Evolutionary conservation across 805 yeast species (phyloP).

Genomic region (Komagataella phaffii): DNA sequence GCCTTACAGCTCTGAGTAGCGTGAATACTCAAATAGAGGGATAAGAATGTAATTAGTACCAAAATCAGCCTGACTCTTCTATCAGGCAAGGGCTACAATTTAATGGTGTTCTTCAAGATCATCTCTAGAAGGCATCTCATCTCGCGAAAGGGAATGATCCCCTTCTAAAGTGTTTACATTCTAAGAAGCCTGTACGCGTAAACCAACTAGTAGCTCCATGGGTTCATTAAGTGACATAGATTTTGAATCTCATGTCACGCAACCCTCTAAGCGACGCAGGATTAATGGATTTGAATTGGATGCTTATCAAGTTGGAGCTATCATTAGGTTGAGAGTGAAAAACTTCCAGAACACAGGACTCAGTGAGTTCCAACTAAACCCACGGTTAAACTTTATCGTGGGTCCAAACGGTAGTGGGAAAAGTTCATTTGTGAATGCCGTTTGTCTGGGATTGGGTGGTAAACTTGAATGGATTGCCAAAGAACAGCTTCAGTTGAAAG

Average conservation of each 20-base stretch:
- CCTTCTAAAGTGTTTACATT: not conserved
- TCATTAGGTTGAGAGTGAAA: slow-evolving; percentile 34
- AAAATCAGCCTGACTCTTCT: too few species aligned
- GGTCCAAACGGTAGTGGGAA: slow-evolving; percentile 98
- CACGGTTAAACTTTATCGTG: slow-evolving; percentile 77
- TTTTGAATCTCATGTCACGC: slow-evolving; percentile 4
- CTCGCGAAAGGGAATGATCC: not conserved
- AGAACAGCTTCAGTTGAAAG: slow-evolving; percentile 42
- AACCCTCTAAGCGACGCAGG: slow-evolving; percentile 10
- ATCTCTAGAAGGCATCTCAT: not conserved
- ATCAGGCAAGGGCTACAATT: too few species aligned
- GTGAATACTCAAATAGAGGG: too few species aligned
- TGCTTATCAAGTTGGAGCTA: slow-evolving; percentile 29
- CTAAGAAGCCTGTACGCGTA: not conserved
- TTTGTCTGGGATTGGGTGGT: slow-evolving; percentile 82
- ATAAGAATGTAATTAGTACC: too few species aligned
- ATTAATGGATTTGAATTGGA: slow-evolving; percentile 7
- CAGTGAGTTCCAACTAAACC: slow-evolving; percentile 67
- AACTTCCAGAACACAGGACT: slow-evolving; percentile 60
- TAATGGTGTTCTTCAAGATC: too few species aligned
- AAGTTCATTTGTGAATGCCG: slow-evolving; percentile 84
- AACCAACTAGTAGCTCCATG: not conserved
- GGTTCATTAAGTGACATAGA: not conserved
- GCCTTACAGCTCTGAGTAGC: too few species aligned
- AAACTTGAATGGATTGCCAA: slow-evolving; percentile 59